Conservation (phyloP, 768 basidiomycete species). For the Roridomyces roridus region DNA sequence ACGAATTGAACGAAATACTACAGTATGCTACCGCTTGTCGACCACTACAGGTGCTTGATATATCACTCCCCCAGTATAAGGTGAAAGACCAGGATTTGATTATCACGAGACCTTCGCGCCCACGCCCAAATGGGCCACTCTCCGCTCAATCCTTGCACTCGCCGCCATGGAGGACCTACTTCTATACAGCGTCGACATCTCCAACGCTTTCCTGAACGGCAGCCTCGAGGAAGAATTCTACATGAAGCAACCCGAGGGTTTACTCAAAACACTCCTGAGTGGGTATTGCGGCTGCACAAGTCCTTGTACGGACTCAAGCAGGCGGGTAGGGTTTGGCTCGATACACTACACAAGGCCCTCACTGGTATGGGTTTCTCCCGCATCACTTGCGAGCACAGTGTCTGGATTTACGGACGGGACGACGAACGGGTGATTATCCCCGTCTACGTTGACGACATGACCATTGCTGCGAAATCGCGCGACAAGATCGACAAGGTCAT, state of each 20-base stretch:
- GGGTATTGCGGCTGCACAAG: conserved; percentile 30
- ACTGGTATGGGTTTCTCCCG: conserved; percentile 28
- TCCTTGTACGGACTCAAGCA: conserved; percentile 52
- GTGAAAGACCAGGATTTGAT: conserved; percentile 32
- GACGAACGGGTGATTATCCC: conserved; percentile 33
- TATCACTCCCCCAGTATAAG: too few relatives aligned
- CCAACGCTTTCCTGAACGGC: conserved; percentile 38
- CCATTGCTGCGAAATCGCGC: conserved; percentile 29
- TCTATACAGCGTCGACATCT: conserved; percentile 39
- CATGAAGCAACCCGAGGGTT: conserved; percentile 39
- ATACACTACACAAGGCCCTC: conserved; percentile 32
- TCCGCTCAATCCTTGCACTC: conserved; percentile 36
- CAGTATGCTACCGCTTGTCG: conserved; percentile 42
- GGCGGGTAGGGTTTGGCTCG: conserved; percentile 43
- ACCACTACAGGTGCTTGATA: conserved; percentile 30
- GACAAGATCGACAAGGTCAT: conserved; percentile 25
- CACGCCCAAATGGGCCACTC: conserved; percentile 24
- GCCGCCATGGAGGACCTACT: conserved; percentile 36
- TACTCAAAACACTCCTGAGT: background rate
- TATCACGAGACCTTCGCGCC: conserved; percentile 29
- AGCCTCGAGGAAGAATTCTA: conserved; percentile 36
- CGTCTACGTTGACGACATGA: conserved; percentile 39
- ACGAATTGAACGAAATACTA: too few relatives aligned
- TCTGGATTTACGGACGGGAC: conserved; percentile 33
- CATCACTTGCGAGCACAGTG: conserved; percentile 31